Evolutionary conservation across 129 eudicot species (phyloP), one percentile per base, ranked within the genome.

Genomic region (Pseudognaphalium luteoalbum): DNA sequence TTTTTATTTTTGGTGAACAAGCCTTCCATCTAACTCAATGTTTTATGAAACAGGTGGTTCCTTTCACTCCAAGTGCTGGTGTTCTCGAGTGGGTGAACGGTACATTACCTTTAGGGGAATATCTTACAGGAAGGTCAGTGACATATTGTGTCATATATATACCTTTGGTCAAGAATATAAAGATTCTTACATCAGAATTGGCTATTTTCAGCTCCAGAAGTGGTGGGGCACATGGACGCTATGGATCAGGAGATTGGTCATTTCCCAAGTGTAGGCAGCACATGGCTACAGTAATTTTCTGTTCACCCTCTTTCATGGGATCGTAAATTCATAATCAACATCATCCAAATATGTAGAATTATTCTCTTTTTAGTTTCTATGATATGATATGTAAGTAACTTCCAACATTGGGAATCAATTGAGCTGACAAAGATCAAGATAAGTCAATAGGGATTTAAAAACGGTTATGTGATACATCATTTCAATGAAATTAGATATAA

Each of bases 21-120:
- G 39, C 61, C 8, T 30, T 70, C 9, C 39, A 65, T 22, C 8
- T 37, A n/a, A 39, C 66, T 35, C 37, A 54, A 51, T 56, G 16
- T 37, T 70, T 81, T 39, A 47, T 66, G 78, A 64, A 72, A 85
- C 87, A 94, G 99, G 99, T 94, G 68, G 93, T 94, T 77, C 99
- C 99, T 75, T 94, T 94, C 83, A 94, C 99, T 62, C 98, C 99
- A 22, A 94, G 99, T 86, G 99, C 99, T 81, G 99, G 99, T 78
- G 97, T 94, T 81, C 91, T 91, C 61, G 99, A 94, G 81, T 94
- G 99, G 99, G 99, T 94, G 75, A 90, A 91, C 74, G 99, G 99
- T 78, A 94, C 99, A 78, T 67, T 91, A 65, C 99, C 99, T 16
- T 80, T 94, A 61, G 96, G 96, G 20, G 99, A 94, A 76, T 94